A percentile compares a stretch with the other conserved stretches of the same genome.
Conservation (phyloP, 768 basidiomycete species). For the Hygrocybe coccinea region DNA sequence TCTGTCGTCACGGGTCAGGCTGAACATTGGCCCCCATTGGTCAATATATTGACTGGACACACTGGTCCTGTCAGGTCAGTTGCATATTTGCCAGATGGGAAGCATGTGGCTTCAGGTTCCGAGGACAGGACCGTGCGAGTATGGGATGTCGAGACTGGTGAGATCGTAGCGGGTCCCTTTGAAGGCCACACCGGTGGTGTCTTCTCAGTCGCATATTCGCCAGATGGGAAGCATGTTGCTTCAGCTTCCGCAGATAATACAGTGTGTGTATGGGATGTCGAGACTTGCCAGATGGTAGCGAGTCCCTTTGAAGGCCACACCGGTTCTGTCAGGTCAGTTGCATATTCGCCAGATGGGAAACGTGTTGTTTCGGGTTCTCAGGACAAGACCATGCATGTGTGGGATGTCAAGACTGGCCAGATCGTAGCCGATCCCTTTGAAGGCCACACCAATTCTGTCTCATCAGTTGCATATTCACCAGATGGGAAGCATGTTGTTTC, state of each 20-base stretch:
- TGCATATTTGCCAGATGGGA: constrained; percentile 47
- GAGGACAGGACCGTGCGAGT: constrained; percentile 46
- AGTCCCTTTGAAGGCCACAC: neutral
- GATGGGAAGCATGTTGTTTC: constrained; percentile 46
- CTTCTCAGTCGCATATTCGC: neutral
- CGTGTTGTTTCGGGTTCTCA: neutral
- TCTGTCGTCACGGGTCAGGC: neutral
- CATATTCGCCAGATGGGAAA: neutral
- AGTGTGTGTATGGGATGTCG: neutral
- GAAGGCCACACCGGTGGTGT: neutral
- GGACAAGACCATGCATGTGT: no score
- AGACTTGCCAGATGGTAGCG: neutral
- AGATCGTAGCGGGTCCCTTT: neutral
- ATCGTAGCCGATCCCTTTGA: no score
- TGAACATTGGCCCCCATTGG: neutral
- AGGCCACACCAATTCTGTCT: neutral
- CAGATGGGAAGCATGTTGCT: neutral
- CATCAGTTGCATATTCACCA: constrained; percentile 44
- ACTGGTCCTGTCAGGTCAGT: constrained; percentile 19
- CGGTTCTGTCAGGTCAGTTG: neutral
- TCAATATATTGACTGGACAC: constrained; percentile 10
- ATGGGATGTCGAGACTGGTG: neutral
- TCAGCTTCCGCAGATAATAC: neutral
- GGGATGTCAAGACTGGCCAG: no score
- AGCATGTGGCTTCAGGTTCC: constrained; percentile 45